These are phyloP conservation scores for Manihot esculenta DNA, from an alignment of 441 rosid species.

Conservation along the genomic window DNA sequence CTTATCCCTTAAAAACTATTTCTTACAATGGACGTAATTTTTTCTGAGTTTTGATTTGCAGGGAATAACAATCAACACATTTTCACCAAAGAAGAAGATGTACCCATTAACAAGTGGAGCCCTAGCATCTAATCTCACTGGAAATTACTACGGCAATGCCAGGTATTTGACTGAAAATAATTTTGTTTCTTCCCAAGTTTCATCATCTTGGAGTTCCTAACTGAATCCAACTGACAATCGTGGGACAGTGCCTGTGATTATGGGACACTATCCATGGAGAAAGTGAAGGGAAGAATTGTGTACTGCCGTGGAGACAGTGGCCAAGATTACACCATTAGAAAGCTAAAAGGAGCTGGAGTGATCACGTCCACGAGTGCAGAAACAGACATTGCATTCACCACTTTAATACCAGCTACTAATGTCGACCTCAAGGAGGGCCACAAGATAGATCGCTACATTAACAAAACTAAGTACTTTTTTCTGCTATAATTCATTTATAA, in stretches of 20 bases:
- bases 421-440: slow-evolving; percentile 42
- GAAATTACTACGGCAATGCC: slow-evolving; percentile 35
- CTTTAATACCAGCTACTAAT: slow-evolving; percentile 40
- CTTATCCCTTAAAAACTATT: too few relatives aligned
- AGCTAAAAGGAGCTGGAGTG: slow-evolving; percentile 57
- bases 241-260: slow-evolving; percentile 50
- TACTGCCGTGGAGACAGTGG: slow-evolving; percentile 47
- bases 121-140: slow-evolving; percentile 45
- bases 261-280: slow-evolving; percentile 49
- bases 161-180: too few relatives aligned
- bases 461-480: slow-evolving; percentile 53
- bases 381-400: slow-evolving; percentile 36
- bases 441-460: slow-evolving; percentile 58
- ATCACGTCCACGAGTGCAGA: slow-evolving; percentile 31
- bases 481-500: background rate
- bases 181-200: too few relatives aligned
- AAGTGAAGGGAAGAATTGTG: slow-evolving; percentile 66
- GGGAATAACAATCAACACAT: slow-evolving; percentile 70
- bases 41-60: slow-evolving; percentile 19
- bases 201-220: background rate
- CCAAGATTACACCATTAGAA: slow-evolving; percentile 48
- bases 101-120: slow-evolving; percentile 66
- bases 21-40: too few relatives aligned
- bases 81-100: slow-evolving; percentile 44
- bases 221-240: background rate